Conservation (phyloP, 2,329 filamentous ascomycete genomes). For the Epichloe gansuensis region DNA sequence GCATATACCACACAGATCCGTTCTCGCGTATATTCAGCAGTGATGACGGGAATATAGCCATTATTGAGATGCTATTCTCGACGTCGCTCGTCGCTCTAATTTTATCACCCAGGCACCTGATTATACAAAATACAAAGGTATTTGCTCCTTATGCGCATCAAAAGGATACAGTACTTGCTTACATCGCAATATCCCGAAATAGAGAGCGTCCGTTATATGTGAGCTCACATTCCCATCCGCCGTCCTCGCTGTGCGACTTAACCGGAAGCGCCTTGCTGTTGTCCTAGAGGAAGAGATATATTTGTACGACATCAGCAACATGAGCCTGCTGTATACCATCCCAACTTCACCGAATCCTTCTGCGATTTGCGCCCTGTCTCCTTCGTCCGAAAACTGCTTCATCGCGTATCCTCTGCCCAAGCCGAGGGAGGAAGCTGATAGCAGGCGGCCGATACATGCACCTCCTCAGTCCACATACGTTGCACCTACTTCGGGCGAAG, state of each 20-base stretch:
- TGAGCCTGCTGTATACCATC: slow-evolving; percentile 88
- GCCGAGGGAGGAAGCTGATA: slow-evolving; percentile 46
- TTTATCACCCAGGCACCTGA: slow-evolving; percentile 77
- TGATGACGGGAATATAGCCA: slow-evolving; percentile 87
- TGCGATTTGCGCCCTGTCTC: slow-evolving; percentile 83
- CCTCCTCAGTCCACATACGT: slow-evolving; percentile 70
- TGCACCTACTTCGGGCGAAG: slow-evolving; percentile 77
- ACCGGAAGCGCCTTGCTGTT: slow-evolving; percentile 86
- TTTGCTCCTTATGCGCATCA: background rate
- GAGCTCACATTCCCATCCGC: slow-evolving; percentile 98
- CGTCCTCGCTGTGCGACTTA: slow-evolving; percentile 84
- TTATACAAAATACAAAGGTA: slow-evolving; percentile 97
- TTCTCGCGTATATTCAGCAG: slow-evolving; percentile 93
- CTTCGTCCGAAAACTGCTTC: slow-evolving; percentile 91
- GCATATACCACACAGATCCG: slow-evolving; percentile 92
- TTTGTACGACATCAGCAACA: slow-evolving; percentile 97
- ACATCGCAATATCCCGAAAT: background rate
- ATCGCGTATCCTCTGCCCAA: slow-evolving; percentile 86
- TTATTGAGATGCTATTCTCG: slow-evolving; percentile 98
- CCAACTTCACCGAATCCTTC: slow-evolving; percentile 87
- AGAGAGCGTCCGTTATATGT: slow-evolving; percentile 76
- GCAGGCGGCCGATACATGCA: slow-evolving; percentile 62
- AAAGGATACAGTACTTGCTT: background rate
- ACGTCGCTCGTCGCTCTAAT: slow-evolving; percentile 92
- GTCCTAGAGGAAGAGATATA: slow-evolving; percentile 95